Base-by-base conservation (phyloP, 2,329 filamentous ascomycete genomes). In the Biscogniauxia mediterranea region DNA sequence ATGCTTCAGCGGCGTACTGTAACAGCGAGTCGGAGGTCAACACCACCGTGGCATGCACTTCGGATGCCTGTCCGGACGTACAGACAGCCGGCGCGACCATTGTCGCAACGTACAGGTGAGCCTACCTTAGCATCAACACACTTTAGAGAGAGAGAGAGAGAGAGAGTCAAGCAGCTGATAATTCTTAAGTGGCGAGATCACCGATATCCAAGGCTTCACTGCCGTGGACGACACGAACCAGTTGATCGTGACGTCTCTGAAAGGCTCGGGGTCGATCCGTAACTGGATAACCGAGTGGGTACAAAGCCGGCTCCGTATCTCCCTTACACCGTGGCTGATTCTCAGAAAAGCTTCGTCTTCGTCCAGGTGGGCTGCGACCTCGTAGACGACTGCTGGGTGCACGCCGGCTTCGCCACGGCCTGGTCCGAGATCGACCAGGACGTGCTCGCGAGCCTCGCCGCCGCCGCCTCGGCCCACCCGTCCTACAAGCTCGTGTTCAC, bases 241-340 rank as follows among this genome's bases (percentile, higher is more conserved):
- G 58, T 77, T 84, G 60, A 85, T 90, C 61, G 83, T 90, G 54
- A 71, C 89, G 51, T 79, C 85, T 32, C 80, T 88, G 75, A 83
- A 86, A 50, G 88, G 89, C 66, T 84, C 82, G 55, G 73, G 74
- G 61, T 85, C 83, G 52, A 67, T 88, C 62, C 80, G 81, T 56
- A 90, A 90, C 79, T 89, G 81, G 80, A 77, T 89, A 66, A 79
- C 84, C 57, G 82, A 90, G 68, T 69, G 54, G 70, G 72, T 69
- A 25, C 32, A n/a, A 52, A 11, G 5, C 50, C 52, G 17, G n/a
- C 9, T 52, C n/a, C 26, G 55, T 21, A 15, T 21, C 28, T 13
- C 28, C 55, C 15, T 19, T 52, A 32, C 52, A 58, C 2, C 54
- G 38, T n/a, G 17, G 13, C 17, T 52, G 38, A 57, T 60, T n/a